A percentile compares a stretch with the other conserved stretches of the same genome.
Conservation (phyloP, 192 early-diverging fungal species). For the Coemansia nantahalensis region DNA sequence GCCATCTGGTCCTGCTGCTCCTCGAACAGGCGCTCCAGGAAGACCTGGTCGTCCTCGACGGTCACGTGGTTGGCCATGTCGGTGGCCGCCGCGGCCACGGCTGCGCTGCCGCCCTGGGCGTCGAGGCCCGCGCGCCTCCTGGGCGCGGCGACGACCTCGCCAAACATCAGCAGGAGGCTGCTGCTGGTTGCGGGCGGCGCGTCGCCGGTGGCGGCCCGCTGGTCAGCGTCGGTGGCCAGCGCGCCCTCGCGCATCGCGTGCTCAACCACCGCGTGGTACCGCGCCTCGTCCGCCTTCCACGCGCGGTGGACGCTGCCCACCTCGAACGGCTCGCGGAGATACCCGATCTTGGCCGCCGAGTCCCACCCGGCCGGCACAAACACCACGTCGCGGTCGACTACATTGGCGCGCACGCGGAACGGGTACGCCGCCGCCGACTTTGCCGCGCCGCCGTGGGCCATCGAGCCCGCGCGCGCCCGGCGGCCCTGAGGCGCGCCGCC, state of each 20-base stretch:
- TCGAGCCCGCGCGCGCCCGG: too few species aligned
- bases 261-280: conserved; percentile 31
- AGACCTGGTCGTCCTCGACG: conserved; percentile 86
- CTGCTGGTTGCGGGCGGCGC: conserved; percentile 3
- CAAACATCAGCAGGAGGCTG: conserved; percentile 35
- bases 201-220: background rate
- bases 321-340: conserved; percentile 73
- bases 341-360: conserved; percentile 81
- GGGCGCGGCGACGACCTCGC: conserved; percentile 50
- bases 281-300: conserved; percentile 60
- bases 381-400: conserved; percentile 85
- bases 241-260: conserved; percentile 14
- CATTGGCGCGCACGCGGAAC: conserved; percentile 69
- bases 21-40: conserved; percentile 76
- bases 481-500: too few species aligned
- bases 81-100: conserved; percentile 43
- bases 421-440: conserved; percentile 35
- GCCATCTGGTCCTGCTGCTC: conserved; percentile 61
- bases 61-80: conserved; percentile 60
- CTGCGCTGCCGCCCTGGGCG: conserved; percentile 47
- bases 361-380: conserved; percentile 95
- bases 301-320: conserved; percentile 59
- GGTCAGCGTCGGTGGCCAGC: background rate
- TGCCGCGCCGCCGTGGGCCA: background rate
- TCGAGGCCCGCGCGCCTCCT: conserved; percentile 63